These are phyloP conservation scores for Euphorbia lathyris DNA, from an alignment of 345 rosid species.

Conservation along the genomic window DNA sequence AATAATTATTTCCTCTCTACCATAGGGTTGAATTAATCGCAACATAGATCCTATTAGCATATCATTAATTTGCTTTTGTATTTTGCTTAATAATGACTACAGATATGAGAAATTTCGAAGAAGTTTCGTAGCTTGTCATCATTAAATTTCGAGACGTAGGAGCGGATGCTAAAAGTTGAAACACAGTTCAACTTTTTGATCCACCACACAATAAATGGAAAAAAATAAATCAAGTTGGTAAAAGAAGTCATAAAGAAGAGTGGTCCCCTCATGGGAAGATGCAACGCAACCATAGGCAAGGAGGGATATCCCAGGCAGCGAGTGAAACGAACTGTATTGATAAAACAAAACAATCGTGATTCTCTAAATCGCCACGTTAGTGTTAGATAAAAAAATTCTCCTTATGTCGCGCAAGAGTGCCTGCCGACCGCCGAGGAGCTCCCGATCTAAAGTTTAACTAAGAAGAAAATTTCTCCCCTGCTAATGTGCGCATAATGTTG, in stretches of 20 bases:
- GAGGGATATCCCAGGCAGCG: background rate
- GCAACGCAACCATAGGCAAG: background rate
- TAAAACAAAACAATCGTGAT: background rate
- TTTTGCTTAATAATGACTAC: background rate
- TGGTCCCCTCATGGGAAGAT: background rate
- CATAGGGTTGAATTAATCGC: background rate
- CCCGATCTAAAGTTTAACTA: no score
- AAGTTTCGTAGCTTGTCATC: conserved; percentile 28
- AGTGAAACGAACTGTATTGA: no score
- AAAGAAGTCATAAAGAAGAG: background rate
- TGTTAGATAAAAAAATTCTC: no score
- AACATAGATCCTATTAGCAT: background rate
- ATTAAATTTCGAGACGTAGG: background rate
- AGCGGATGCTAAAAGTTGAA: background rate
- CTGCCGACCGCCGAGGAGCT: no score
- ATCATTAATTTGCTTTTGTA: background rate
- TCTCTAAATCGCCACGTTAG: background rate
- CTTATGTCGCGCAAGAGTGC: no score
- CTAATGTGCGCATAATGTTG: background rate
- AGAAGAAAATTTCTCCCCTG: background rate
- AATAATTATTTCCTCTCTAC: background rate
- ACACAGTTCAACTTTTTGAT: background rate
- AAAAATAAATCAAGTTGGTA: background rate
- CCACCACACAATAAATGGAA: background rate
- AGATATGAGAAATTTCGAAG: conserved; percentile 31